Conservation (phyloP, 805 yeast species). For the Debaryomyces maramus region DNA sequence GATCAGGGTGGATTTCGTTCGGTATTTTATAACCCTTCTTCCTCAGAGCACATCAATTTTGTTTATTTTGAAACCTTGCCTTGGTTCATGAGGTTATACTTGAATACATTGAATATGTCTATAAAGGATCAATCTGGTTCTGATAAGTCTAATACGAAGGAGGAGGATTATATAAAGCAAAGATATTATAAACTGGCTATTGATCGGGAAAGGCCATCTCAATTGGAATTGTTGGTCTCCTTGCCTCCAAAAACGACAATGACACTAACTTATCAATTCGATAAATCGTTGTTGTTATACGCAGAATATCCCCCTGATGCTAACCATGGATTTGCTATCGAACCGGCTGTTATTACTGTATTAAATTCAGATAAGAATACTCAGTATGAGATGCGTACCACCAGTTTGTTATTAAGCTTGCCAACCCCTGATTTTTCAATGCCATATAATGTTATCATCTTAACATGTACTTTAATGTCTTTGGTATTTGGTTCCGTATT, state of each 20-base stretch:
- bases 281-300: conserved; percentile 77
- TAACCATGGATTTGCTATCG: conserved; percentile 93
- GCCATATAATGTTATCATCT: conserved; percentile 96
- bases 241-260: conserved; percentile 67
- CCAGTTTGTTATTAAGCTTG: conserved; percentile 79
- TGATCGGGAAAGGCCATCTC: conserved; percentile 80
- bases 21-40: conserved; percentile 67
- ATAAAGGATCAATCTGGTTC: conserved; percentile 22
- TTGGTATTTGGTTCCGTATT: conserved; percentile 84
- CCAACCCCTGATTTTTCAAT: conserved; percentile 98
- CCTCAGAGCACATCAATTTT: conserved; percentile 44
- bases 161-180: conserved; percentile 40
- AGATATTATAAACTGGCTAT: conserved; percentile 72
- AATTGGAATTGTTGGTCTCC: conserved; percentile 64
- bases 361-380: conserved; percentile 25
- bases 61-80: conserved; percentile 82
- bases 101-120: conserved; percentile 61
- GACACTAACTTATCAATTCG: conserved; percentile 73
- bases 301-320: conserved; percentile 99
- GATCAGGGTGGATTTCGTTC: conserved; percentile 88
- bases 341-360: conserved; percentile 80
- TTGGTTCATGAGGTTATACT: conserved; percentile 85
- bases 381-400: conserved; percentile 64
- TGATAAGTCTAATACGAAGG: conserved; percentile 17
- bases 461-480: conserved; percentile 92